Conservation (phyloP, 805 yeast species). For the Candida takata region DNA sequence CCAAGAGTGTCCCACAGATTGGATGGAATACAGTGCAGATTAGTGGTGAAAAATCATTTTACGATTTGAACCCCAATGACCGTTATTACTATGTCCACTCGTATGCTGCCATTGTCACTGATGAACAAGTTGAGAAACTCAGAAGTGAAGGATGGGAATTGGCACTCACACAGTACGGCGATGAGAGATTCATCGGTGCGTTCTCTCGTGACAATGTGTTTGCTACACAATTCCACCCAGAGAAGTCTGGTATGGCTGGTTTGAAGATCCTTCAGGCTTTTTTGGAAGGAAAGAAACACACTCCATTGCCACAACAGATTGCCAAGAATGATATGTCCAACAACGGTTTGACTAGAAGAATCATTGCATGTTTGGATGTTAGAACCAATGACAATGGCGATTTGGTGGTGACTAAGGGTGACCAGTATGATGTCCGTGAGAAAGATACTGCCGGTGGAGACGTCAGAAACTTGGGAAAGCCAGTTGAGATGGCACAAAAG, state of each 20-base stretch:
- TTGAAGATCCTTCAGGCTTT: slow-evolving; percentile 68
- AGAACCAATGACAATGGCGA: slow-evolving; percentile 92
- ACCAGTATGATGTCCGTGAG: slow-evolving; percentile 95
- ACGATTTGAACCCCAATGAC: slow-evolving; percentile 54
- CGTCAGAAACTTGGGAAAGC: slow-evolving; percentile 93
- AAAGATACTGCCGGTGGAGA: slow-evolving; percentile 44
- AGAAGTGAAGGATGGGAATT: slow-evolving; percentile 57
- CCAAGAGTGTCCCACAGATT: slow-evolving; percentile 89
- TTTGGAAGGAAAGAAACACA: slow-evolving; percentile 33
- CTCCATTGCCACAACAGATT: slow-evolving; percentile 13
- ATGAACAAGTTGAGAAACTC: slow-evolving; percentile 27
- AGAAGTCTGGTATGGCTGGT: slow-evolving; percentile 92
- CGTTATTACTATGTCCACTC: slow-evolving; percentile 95
- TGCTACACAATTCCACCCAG: slow-evolving; percentile 99
- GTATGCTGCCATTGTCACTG: slow-evolving; percentile 65
- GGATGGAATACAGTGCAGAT: slow-evolving; percentile 75
- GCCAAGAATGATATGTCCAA: slow-evolving; percentile 33
- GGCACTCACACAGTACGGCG: slow-evolving; percentile 67
- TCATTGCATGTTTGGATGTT: slow-evolving; percentile 96
- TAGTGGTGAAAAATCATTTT: slow-evolving; percentile 33
- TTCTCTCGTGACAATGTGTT: slow-evolving; percentile 68
- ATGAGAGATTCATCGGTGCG: slow-evolving; percentile 80
- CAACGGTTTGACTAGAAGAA: slow-evolving; percentile 76
- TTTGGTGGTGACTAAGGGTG: slow-evolving; percentile 96
- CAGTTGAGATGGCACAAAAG: slow-evolving; percentile 86